Conservation (phyloP, 495 filamentous ascomycete species). For the Filosporella fistucella region DNA sequence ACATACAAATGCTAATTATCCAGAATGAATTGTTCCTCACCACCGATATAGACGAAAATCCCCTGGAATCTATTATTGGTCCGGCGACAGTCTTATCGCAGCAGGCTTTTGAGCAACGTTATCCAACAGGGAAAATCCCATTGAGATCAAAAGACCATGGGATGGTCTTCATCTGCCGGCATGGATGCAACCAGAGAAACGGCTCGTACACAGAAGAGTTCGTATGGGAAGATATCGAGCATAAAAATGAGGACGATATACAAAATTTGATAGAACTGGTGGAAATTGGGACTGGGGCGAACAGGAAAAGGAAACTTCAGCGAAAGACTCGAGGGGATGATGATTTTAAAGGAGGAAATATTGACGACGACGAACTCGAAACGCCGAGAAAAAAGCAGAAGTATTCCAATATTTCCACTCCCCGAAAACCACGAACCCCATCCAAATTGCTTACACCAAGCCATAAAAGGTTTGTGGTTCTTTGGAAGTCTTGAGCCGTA, state of each 20-base stretch:
- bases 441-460: constrained; percentile 65
- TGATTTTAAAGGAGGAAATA: constrained; percentile 21
- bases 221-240: constrained; percentile 80
- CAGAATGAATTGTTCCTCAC: constrained; percentile 92
- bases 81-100: constrained; percentile 76
- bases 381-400: constrained; percentile 37
- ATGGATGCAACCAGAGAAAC: constrained; percentile 83
- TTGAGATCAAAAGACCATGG: constrained; percentile 70
- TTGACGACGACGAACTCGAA: constrained; percentile 38
- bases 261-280: constrained; percentile 58
- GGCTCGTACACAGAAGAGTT: constrained; percentile 93
- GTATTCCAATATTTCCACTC: constrained; percentile 50
- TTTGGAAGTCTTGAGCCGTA: background rate
- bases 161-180: constrained; percentile 85
- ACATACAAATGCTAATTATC: constrained; percentile 7
- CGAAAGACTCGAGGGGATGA: constrained; percentile 16
- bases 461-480: constrained; percentile 50
- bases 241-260: constrained; percentile 57
- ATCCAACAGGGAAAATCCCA: constrained; percentile 73
- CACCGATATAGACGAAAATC: constrained; percentile 74
- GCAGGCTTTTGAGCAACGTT: constrained; percentile 56
- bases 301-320: constrained; percentile 50
- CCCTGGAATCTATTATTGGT: constrained; percentile 86
- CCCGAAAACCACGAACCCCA: constrained; percentile 49
- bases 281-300: constrained; percentile 63